phyloP scores from a whole-genome alignment of 345 rosid species.

The Microcos paniculata region DNA sequence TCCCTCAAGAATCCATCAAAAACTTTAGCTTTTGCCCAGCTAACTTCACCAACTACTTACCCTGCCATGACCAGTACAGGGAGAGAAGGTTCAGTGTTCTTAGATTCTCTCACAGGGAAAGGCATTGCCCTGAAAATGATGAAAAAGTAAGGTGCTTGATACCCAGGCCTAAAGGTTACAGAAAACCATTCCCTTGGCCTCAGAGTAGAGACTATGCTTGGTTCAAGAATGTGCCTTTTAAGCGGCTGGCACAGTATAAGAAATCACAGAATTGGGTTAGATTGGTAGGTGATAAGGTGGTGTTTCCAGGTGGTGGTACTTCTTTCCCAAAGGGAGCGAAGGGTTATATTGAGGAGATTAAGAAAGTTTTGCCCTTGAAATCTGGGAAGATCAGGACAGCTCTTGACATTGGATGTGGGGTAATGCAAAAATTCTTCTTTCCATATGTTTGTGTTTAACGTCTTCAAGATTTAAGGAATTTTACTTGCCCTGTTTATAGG shows the following conservation, averaged over 20 bases:
- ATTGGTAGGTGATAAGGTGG: conserved; percentile 43
- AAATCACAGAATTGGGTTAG: conserved; percentile 68
- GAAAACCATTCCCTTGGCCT: conserved; percentile 61
- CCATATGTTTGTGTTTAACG: background rate
- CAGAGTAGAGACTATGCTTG: conserved; percentile 50
- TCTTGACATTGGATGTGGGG: conserved; percentile 77
- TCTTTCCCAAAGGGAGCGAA: conserved; percentile 61
- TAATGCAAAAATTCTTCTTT: conserved; percentile 15
- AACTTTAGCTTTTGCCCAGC: conserved; percentile 42
- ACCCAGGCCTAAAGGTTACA: conserved; percentile 58
- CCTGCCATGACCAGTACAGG: conserved; percentile 55
- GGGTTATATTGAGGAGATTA: conserved; percentile 53
- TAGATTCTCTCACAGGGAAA: conserved; percentile 47
- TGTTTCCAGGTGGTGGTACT: conserved; percentile 78
- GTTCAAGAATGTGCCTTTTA: conserved; percentile 63
- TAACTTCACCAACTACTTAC: conserved; percentile 58
- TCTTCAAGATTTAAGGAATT: background rate
- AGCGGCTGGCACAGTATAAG: conserved; percentile 44
- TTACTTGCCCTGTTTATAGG: no score
- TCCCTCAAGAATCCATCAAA: conserved; percentile 18
- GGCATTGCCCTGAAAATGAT: conserved; percentile 52
- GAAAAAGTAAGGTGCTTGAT: conserved; percentile 50
- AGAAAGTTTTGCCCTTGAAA: conserved; percentile 43
- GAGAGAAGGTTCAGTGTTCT: conserved; percentile 31
- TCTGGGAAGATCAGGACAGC: conserved; percentile 60